Evolutionary conservation across 192 early-diverging fungal species (phyloP).

Genomic region (Linnemannia elongata): DNA sequence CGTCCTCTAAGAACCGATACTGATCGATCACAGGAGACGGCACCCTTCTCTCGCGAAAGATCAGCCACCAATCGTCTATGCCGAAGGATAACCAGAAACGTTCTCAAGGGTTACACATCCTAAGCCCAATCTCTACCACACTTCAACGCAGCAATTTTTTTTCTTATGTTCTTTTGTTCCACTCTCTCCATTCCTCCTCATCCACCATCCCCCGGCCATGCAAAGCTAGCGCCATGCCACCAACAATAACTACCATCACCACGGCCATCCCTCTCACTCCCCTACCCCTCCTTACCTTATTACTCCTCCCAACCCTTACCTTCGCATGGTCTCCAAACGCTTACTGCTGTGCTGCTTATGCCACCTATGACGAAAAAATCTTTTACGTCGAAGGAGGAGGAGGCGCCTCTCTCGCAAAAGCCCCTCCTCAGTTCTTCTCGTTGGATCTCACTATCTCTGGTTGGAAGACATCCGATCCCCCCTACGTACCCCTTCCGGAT

Average conservation of each 20-base stretch:
- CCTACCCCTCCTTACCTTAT: not conserved
- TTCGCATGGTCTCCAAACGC: not conserved
- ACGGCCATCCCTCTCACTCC: not conserved
- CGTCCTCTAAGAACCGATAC: too few relatives aligned
- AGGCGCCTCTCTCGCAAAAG: not conserved
- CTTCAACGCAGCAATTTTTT: not conserved
- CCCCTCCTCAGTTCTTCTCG: not conserved
- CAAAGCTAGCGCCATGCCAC: not conserved
- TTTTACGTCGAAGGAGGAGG: not conserved
- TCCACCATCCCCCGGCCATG: not conserved
- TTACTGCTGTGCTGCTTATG: not conserved
- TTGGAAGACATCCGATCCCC: not conserved
- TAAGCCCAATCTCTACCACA: too few relatives aligned
- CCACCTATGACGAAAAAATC: not conserved
- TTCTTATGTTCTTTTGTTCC: not conserved
- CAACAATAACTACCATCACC: not conserved
- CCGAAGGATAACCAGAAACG: too few relatives aligned
- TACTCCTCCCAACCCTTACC: not conserved
- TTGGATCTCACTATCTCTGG: not conserved
- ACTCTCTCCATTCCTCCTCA: not conserved
- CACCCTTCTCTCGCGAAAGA: too few relatives aligned
- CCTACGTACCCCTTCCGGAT: not conserved
- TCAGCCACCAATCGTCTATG: too few relatives aligned
- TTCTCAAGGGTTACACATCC: too few relatives aligned
- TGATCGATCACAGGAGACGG: not conserved